Evolutionary conservation across 176 grass and related monocot species (phyloP), one percentile per base, ranked within the genome.

Genomic region (Elaeis guineensis): DNA sequence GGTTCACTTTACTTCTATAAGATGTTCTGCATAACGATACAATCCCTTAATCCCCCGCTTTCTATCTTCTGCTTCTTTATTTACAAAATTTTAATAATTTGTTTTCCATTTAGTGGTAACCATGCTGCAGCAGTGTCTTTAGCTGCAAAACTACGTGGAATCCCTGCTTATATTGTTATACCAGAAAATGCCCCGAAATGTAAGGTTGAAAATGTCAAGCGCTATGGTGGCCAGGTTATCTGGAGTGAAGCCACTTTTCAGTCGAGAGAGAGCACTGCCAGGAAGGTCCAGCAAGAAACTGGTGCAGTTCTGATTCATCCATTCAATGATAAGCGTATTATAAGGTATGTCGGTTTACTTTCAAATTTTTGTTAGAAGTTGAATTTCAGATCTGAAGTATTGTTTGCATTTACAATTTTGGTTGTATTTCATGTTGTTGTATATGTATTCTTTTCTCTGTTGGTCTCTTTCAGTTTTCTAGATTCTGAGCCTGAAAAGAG

Each of bases 41-140:
- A 17, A 19, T 25, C 17, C 51, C 6, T 1, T 11, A 44, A 2
- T 44, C 35, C 0, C 9, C 3, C 30, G 21, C 19, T 35, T 29
- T 6, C 14, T 17, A 20, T 32, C 52, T 53, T 9, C 48, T 30
- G 24, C 23, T 62, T 16, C 61, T 1, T 19, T 60, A 25, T 54
- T 53, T 57, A 55, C 25, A 12, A 5, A 12, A 14, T 62, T 19
- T 63, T 72, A 25, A 75, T 62, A 11, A 49, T 35, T 56, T 48
- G 29, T 3, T 73, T 62, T 57, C 20, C 23, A 65, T 24, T 35
- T 54, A 90, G 91, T 80, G 91, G 91, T 28, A 96, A 96, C 48
- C 86, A 96, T 85, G 91, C 91, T 30, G 91, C 91, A 49, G 91
- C 91, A 0, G 83, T 96, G 49, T 61, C 91, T 62, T 77, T 96